Evolutionary conservation across 1,284 basidiomycete species (phyloP).

Genomic region (Marasmius fiardii): DNA sequence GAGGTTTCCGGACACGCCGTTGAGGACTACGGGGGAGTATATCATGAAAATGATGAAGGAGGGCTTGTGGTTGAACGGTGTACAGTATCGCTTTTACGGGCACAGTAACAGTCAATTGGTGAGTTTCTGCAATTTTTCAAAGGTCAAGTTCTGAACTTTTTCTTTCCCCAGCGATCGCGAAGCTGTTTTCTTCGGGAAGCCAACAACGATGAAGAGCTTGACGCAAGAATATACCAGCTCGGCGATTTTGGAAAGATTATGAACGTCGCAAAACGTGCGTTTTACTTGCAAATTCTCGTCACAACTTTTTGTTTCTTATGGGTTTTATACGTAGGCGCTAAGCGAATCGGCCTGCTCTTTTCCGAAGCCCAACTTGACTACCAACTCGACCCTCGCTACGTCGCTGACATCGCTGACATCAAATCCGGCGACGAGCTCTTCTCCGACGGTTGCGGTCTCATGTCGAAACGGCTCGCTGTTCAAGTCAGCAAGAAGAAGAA

Average conservation of each 20-base stretch:
- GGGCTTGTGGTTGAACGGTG: conserved; percentile 53
- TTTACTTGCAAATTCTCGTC: neutral
- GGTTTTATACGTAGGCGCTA: conserved; percentile 42
- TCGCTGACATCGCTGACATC: conserved; percentile 57
- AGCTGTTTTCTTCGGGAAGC: conserved; percentile 61
- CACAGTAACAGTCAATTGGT: conserved; percentile 68
- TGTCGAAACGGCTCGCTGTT: conserved; percentile 46
- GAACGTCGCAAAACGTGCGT: conserved; percentile 59
- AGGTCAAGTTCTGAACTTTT: conserved; percentile 3
- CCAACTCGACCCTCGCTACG: conserved; percentile 42
- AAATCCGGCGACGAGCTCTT: conserved; percentile 53
- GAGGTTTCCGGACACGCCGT: conserved; percentile 45
- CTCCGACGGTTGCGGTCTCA: conserved; percentile 67
- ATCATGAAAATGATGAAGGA: conserved; percentile 49
- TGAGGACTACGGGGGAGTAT: conserved; percentile 49
- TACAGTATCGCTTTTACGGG: conserved; percentile 64
- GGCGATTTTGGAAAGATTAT: conserved; percentile 59
- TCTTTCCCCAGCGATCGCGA: conserved; percentile 42
- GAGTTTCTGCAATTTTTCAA: conserved; percentile 14
- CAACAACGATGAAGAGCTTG: conserved; percentile 49
- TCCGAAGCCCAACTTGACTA: conserved; percentile 60
- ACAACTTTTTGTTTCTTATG: neutral
- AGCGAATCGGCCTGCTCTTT: conserved; percentile 63
- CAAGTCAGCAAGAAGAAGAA: conserved; percentile 49
- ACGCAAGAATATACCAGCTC: conserved; percentile 47